phyloP scores from a whole-genome alignment of 2,329 filamentous ascomycete genomes.

The Fusarium multiceps region DNA sequence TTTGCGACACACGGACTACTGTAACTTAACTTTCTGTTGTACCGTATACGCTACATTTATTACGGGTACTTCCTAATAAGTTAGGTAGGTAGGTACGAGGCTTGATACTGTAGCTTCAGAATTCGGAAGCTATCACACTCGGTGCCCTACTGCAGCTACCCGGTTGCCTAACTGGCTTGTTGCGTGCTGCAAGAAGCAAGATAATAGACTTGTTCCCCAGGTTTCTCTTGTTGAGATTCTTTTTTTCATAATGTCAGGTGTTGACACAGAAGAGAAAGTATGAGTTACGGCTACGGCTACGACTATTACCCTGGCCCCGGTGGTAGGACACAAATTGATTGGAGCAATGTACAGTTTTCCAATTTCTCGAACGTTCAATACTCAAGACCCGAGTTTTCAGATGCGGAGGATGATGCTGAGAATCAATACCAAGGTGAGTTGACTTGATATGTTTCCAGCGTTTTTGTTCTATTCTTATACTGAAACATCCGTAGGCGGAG shows the following conservation, averaged over 20 bases:
- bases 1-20: conserved; percentile 16
- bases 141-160: conserved; percentile 49
- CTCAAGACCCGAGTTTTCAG: conserved; percentile 54
- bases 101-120: conserved; percentile 33
- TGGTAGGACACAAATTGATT: conserved; percentile 54
- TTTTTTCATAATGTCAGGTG: conserved; percentile 45
- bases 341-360: conserved; percentile 54
- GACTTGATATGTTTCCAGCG: neutral
- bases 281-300: conserved; percentile 51
- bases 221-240: conserved; percentile 36
- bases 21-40: neutral
- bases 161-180: conserved; percentile 48
- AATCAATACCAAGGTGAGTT: conserved; percentile 38
- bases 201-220: conserved; percentile 50
- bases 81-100: conserved; percentile 29
- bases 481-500: conserved; percentile 16
- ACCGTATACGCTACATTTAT: conserved; percentile 19
- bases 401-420: conserved; percentile 50
- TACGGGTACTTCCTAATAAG: conserved; percentile 29
- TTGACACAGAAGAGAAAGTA: conserved; percentile 54
- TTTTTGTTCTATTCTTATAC: neutral
- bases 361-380: conserved; percentile 59
- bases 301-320: conserved; percentile 52
- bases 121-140: conserved; percentile 41
- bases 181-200: conserved; percentile 48